These are phyloP conservation scores for Candida tropicalis DNA, from an alignment of 1,139 yeast species.

Conservation along the genomic window DNA sequence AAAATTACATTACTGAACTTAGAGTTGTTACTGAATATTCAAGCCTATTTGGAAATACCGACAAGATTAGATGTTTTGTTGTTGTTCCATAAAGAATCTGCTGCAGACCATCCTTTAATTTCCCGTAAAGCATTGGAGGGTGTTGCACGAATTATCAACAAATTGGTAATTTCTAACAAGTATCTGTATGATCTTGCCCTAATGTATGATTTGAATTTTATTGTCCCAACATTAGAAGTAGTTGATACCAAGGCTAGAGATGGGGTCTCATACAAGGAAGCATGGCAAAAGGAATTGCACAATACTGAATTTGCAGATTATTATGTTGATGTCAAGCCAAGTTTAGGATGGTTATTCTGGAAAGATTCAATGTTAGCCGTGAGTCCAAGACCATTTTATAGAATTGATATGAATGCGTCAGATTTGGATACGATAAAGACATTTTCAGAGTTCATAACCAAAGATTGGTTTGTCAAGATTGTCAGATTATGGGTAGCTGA, in stretches of 20 bases:
- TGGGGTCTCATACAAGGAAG: constrained; percentile 37
- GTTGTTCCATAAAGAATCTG: constrained; percentile 54
- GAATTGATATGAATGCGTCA: constrained; percentile 34
- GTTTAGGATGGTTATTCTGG: constrained; percentile 83
- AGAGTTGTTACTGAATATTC: constrained; percentile 55
- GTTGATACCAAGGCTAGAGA: constrained; percentile 44
- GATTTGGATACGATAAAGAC: constrained; percentile 44
- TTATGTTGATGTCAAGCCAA: constrained; percentile 58
- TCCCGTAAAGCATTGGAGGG: constrained; percentile 68
- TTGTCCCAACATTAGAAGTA: constrained; percentile 38
- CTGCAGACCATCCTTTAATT: constrained; percentile 74
- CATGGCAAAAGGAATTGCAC: constrained; percentile 57
- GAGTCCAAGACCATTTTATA: constrained; percentile 25
- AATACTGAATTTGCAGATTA: constrained; percentile 51
- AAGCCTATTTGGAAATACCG: constrained; percentile 56
- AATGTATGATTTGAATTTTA: constrained; percentile 44
- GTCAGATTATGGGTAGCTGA: constrained; percentile 62
- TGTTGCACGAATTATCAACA: constrained; percentile 56
- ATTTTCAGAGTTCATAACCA: constrained; percentile 51
- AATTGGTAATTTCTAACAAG: constrained; percentile 54
- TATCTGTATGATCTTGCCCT: constrained; percentile 53
- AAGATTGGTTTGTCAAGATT: constrained; percentile 60
- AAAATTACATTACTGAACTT: constrained; percentile 60
- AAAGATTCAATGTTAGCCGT: constrained; percentile 57
- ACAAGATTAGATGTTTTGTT: constrained; percentile 46